Base-by-base conservation (phyloP, 805 yeast genomes). In the Grigorovia yakushimaensis region DNA sequence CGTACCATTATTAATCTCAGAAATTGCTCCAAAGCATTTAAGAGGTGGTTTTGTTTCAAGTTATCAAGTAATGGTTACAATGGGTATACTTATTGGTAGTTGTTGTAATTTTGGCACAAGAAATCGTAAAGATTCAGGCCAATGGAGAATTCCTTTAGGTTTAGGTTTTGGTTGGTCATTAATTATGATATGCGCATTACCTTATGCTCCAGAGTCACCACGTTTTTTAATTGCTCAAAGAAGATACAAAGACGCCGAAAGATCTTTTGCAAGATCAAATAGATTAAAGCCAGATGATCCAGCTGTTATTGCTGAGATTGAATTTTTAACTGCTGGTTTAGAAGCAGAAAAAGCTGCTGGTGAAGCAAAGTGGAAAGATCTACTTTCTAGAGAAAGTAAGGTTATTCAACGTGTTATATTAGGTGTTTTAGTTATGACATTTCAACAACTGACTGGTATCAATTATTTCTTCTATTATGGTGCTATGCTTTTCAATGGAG, bases 121-220 rank as follows among this genome's bases (percentile, higher is more conserved):
- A 38, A 51, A 46, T 23, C 60, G 61, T 48, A 37, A 47, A 4
- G 51, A 59, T 81, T 58, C 64, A 22, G 85, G 65, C 13, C 84
- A 80, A 68, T 83, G 88, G 88, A 80, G 88, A 77, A 72, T 82
- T 52, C 85, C 84, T 46, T 70, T 82, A 60, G 84, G 83, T 50
- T 64, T 79, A 50, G 69, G 74, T 55, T 75, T 74, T 57, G 66
- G 68, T 36, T 75, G 75, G 73, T 73, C 73, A 24, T 46, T 68
- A 38, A 51, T 65, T 47, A 64, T 69, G 71, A 51, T 69, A 46
- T 54, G 53, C 23, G 72, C 65, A 51, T 64, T 68, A 67, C 48
- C 59, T 23, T 70, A 74, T 56, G 81, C 81, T 76, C 88, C 88
- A 44, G 89, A 82, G 69, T 81, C 87, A 18, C 86, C 88, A 58